Evolutionary conservation across 169 alveolate genomes (phyloP).

Genomic region (Eimeria acervulina): DNA sequence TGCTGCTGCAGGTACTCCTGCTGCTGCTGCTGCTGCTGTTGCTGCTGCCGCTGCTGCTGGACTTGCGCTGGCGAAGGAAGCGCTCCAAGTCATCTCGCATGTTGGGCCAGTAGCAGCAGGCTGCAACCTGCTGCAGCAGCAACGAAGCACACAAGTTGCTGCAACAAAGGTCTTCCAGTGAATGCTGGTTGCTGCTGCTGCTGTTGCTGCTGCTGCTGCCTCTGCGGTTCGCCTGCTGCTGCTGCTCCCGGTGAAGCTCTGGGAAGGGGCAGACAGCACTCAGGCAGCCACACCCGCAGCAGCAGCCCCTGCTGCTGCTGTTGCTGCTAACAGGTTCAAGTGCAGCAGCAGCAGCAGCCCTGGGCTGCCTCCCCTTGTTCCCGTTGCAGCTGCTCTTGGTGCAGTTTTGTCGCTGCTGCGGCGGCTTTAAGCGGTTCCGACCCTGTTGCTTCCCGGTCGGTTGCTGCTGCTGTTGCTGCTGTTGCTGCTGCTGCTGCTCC

Average conservation of each 20-base stretch:
- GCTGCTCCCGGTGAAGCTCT: slow-evolving; percentile 30
- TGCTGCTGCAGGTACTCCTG: slow-evolving; percentile 36
- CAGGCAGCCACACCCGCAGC: slow-evolving; percentile 24
- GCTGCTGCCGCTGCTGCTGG: slow-evolving; percentile 66
- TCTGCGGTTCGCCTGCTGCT: slow-evolving; percentile 51
- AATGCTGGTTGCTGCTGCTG: not conserved
- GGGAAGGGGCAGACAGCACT: slow-evolving; percentile 13
- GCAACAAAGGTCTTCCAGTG: slow-evolving; percentile 41
- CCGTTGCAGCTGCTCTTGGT: not conserved
- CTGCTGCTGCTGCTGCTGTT: slow-evolving; percentile 54
- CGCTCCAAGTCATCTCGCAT: slow-evolving; percentile 24
- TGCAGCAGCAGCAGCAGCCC: slow-evolving; percentile 37
- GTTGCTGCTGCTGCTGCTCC: slow-evolving; percentile 51
- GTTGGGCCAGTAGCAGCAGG: slow-evolving; percentile 70
- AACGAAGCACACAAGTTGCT: slow-evolving; percentile 48
- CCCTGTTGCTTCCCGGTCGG: not conserved
- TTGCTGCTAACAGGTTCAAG: slow-evolving; percentile 8
- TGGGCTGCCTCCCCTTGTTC: not conserved
- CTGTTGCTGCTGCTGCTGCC: not conserved
- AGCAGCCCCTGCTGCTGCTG: slow-evolving; percentile 50
- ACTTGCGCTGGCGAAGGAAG: slow-evolving; percentile 7
- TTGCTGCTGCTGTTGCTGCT: slow-evolving; percentile 35
- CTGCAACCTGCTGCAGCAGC: slow-evolving; percentile 67
- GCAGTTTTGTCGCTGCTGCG: not conserved
- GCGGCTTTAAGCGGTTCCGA: not conserved